These are phyloP conservation scores for Scleroderma citrinum DNA, from an alignment of 768 basidiomycete species.

Conservation along the genomic window DNA sequence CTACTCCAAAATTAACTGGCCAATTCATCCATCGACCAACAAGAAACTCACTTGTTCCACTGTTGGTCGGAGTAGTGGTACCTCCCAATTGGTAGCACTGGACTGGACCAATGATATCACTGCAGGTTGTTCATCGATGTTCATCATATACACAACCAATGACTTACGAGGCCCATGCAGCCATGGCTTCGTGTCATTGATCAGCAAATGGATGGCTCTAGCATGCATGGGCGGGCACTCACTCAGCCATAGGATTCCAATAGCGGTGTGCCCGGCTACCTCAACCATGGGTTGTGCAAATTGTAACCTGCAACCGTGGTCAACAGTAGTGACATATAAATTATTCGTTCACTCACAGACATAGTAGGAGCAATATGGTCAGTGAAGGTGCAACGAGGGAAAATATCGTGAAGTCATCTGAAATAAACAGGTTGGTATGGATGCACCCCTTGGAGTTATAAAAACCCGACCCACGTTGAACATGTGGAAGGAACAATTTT, in stretches of 20 bases:
- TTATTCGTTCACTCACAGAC: constrained; percentile 39
- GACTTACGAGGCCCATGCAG: constrained; percentile 65
- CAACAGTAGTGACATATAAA: neutral
- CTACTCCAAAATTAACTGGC: constrained; percentile 31
- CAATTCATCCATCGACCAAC: neutral
- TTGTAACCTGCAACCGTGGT: constrained; percentile 43
- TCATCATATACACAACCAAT: neutral
- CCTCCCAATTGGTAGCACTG: constrained; percentile 53
- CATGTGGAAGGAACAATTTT: constrained; percentile 54
- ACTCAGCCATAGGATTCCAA: constrained; percentile 69
- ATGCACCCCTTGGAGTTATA: neutral
- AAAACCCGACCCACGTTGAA: constrained; percentile 46
- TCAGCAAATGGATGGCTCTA: neutral
- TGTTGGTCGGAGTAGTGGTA: constrained; percentile 42
- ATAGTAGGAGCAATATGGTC: constrained; percentile 57
- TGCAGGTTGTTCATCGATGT: constrained; percentile 21
- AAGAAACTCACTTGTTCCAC: constrained; percentile 44
- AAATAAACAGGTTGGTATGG: neutral
- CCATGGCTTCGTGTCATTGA: constrained; percentile 48
- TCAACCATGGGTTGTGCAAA: constrained; percentile 68
- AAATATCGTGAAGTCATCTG: constrained; percentile 70
- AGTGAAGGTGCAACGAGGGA: constrained; percentile 57
- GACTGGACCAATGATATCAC: constrained; percentile 61
- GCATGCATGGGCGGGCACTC: constrained; percentile 15
- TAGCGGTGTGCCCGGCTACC: constrained; percentile 44